Percentiles rank a stretch among this genome's conserved stretches.
These are phyloP conservation scores for Phaffomyces antillensis DNA, from an alignment of 805 yeast genomes.

Conservation along the genomic window DNA sequence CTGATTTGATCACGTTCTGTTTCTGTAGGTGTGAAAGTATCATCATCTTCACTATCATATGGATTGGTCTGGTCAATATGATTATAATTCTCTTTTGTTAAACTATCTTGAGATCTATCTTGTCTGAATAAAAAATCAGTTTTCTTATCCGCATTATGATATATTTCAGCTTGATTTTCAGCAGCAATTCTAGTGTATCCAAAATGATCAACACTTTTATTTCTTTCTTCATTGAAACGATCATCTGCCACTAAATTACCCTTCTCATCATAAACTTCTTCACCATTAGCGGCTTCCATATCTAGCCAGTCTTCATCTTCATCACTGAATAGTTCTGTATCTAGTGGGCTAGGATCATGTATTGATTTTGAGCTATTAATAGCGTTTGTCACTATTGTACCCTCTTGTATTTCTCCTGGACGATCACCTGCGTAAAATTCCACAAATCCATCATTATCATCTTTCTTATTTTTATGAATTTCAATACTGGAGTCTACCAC, in stretches of 20 bases:
- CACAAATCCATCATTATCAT: neutral
- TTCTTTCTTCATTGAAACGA: constrained; percentile 11
- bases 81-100: neutral
- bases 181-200: constrained; percentile 86
- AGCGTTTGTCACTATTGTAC: neutral
- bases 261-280: constrained; percentile 72
- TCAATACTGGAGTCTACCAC: no score
- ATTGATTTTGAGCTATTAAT: neutral
- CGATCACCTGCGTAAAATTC: constrained; percentile 29
- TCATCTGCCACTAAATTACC: constrained; percentile 48
- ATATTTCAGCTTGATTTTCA: constrained; percentile 77
- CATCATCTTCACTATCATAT: constrained; percentile 23
- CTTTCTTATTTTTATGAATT: neutral
- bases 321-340: constrained; percentile 14
- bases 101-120: neutral
- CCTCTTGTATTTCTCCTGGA: neutral
- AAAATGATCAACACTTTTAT: constrained; percentile 23
- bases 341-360: constrained; percentile 1
- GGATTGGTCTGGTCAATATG: constrained; percentile 18
- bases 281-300: constrained; percentile 75
- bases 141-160: constrained; percentile 44
- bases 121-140: constrained; percentile 48
- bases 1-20: constrained; percentile 41
- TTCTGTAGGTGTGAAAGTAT: constrained; percentile 35
- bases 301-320: constrained; percentile 64